Percentiles rank a stretch among this genome's conserved stretches.
phyloP scores from a whole-genome alignment of 441 rosid genomes.

The Populus hybrid region DNA sequence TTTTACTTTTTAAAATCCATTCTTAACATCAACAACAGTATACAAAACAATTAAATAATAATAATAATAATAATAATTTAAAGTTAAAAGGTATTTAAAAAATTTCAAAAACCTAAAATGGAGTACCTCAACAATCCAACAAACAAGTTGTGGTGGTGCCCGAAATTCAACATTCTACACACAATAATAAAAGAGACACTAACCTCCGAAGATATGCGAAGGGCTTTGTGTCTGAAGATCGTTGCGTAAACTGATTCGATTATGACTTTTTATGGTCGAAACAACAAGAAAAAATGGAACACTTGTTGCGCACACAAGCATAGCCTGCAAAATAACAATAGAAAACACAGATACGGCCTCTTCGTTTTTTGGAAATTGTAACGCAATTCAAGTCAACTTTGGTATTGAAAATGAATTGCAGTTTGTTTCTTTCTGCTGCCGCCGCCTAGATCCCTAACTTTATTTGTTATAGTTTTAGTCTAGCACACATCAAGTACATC shows the following conservation, averaged over 20 bases:
- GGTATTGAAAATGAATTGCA: conserved; percentile 20
- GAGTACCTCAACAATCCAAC: too few species aligned
- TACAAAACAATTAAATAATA: too few species aligned
- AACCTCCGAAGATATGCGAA: too few species aligned
- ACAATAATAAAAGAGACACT: too few species aligned
- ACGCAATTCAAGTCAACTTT: conserved; percentile 25
- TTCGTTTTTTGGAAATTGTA: background rate
- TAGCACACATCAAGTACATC: background rate
- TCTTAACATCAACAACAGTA: too few species aligned
- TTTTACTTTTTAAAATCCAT: too few species aligned
- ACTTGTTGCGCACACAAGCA: background rate
- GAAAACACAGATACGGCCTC: background rate
- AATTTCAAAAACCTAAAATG: too few species aligned
- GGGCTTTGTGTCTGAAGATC: too few species aligned
- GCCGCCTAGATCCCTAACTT: background rate
- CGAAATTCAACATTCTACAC: too few species aligned
- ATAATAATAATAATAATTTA: too few species aligned
- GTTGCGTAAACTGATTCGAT: background rate
- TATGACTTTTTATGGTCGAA: background rate
- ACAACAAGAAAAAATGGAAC: background rate
- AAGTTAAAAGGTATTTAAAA: too few species aligned
- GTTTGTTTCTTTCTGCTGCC: background rate
- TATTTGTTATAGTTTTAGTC: background rate
- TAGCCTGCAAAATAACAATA: background rate
- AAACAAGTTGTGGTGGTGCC: background rate